Percentiles rank a stretch among this genome's conserved stretches.
phyloP scores from a whole-genome alignment of 805 yeast genomes.

The Candida peoriensis region DNA sequence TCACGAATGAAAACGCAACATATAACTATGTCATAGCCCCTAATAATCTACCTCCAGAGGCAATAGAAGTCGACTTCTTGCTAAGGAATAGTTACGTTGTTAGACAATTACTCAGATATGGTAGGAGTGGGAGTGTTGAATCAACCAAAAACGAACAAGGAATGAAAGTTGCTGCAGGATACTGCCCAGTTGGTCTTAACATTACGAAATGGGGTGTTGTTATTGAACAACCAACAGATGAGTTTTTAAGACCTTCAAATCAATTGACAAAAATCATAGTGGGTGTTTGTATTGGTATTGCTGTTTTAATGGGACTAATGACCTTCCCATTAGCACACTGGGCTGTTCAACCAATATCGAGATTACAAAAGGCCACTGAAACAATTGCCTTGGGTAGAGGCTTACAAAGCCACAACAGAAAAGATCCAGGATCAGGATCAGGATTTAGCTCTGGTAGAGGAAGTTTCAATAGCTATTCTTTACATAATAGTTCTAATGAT shows the following conservation, averaged over 20 bases:
- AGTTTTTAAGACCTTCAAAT: slow-evolving; percentile 58
- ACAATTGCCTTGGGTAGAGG: slow-evolving; percentile 38
- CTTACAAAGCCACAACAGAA: slow-evolving; percentile 19
- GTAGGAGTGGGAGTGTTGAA: slow-evolving; percentile 37
- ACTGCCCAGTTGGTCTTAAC: slow-evolving; percentile 37
- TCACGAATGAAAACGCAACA: slow-evolving; percentile 22
- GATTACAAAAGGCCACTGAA: slow-evolving; percentile 79
- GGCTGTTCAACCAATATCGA: slow-evolving; percentile 78
- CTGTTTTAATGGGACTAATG: slow-evolving; percentile 65
- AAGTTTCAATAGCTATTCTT: slow-evolving; percentile 4
- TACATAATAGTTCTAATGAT: neutral
- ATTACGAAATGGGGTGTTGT: slow-evolving; percentile 66
- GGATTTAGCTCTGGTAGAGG: slow-evolving; percentile 10
- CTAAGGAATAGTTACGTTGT: slow-evolving; percentile 30
- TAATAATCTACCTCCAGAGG: slow-evolving; percentile 7
- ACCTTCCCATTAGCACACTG: slow-evolving; percentile 81
- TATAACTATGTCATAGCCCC: slow-evolving; percentile 40
- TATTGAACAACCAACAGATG: slow-evolving; percentile 56
- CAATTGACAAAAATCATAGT: slow-evolving; percentile 62
- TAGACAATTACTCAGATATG: slow-evolving; percentile 29
- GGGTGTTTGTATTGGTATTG: slow-evolving; percentile 76
- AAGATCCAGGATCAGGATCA: slow-evolving; percentile 8
- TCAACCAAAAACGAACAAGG: slow-evolving; percentile 33
- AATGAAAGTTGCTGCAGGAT: slow-evolving; percentile 51
- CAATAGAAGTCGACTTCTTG: slow-evolving; percentile 20